Base-by-base conservation (phyloP, 1,284 basidiomycete genomes). In the Coriolopsis trogii region DNA sequence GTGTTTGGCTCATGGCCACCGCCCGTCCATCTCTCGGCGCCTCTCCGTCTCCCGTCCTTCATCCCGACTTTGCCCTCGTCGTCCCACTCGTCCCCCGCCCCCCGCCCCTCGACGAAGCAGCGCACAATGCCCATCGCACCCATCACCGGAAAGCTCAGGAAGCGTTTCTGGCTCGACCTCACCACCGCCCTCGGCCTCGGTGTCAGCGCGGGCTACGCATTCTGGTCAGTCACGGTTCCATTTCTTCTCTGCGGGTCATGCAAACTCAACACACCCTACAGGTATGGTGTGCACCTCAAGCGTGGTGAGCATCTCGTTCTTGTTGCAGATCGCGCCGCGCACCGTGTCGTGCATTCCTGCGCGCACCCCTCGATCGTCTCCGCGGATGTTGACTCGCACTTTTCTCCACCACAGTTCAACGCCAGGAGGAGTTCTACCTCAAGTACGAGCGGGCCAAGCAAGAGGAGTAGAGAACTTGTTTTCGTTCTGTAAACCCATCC, bases 71-170 rank as follows among this genome's bases (percentile, higher is more conserved):
- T 50, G 58, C 62, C 63, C 63, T 60, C 52, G 33, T 55, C 53
- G 51, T 55, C 58, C 29, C 34, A 57, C 41, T 23, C 59, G 42
- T 38, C 55, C 23, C 28, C 56, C 28, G 46, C 53, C 33, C 45
- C 51, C 52, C 26, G 29, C 49, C 42, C 49, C 37, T 25, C 49
- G 39, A 33, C 43, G n/a, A n/a, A n/a, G n/a, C n/a, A n/a, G n/a
- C n/a, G n/a, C 31, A 48, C 57, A 54, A 91, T 91, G 87, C 70
- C 88, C 66, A 87, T 94, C 68, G 87, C 89, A 59, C 91, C 92
- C 63, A 93, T 94, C 71, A 87, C 87, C 51, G 92, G 91, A 70
- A 92, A 84, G 75, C 87, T 93, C 73, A 89, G 91, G 76, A 94
- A 93, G 75, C 79, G 84, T 63, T 83, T 93, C 71, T 90, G 90